Evolutionary conservation across 495 filamentous ascomycete species (phyloP), one percentile per base, ranked within the genome.

Genomic region (Cenococcum geophilum): DNA sequence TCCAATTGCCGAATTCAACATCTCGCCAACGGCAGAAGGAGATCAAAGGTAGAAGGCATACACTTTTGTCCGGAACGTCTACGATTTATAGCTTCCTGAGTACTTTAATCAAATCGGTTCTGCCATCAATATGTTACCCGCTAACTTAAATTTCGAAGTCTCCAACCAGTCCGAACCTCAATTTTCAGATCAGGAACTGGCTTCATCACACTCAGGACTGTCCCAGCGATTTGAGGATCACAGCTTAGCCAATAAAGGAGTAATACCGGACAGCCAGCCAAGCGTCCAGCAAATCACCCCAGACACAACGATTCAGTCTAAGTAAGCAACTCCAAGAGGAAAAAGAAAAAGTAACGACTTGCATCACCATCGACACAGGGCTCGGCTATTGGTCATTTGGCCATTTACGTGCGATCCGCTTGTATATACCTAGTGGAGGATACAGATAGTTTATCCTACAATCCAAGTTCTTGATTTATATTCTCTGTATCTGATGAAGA

Each of bases 161-260:
- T 58, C 42, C 40, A 40, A 58, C 16, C 56, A 58, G n/a, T n/a
- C n/a, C n/a, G n/a, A n/a, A n/a, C n/a, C n/a, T n/a, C n/a, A n/a
- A n/a, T n/a, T n/a, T n/a, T n/a, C n/a, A 25, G 54, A 42, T 66
- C 35, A 18, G 35, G 59, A 55, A 55, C 32, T 55, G 59, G 59
- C 50, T 37, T 61, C 59, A 12, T 60, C 58, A 60, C 58, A 21
- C 58, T 61, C 59, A 55, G 59, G 59, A 56, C 36, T 61, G 21
- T 61, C 59, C 36, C 59, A 61, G 47, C 40, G 40, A 22, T 21
- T 61, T 61, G 59, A 55, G 32, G 36, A 18, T 16, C 47, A 61
- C 52, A 47, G 59, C 59, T 25, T 61, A 55, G 59, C 10, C 52
- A 40, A 61, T 56, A 32, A 60, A 53, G 18, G 36, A 54, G 51